phyloP scores from a whole-genome alignment of 305 asterid genomes.

The Fraxinus sp. region DNA sequence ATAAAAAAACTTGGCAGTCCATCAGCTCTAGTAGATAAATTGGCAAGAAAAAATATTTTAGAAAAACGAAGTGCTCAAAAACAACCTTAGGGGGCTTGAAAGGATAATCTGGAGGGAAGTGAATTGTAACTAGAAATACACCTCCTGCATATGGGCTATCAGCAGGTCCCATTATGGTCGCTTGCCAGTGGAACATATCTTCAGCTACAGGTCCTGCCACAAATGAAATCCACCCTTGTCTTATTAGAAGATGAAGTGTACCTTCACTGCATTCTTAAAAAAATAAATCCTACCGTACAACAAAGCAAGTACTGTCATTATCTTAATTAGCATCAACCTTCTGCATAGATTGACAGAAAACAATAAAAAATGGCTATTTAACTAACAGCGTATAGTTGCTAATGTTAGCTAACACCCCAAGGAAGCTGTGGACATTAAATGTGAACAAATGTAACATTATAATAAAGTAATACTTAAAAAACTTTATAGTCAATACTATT shows the following conservation, averaged over 20 bases:
- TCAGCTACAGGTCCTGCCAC: constrained; percentile 42
- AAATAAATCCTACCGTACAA: not conserved
- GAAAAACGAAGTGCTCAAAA: not conserved
- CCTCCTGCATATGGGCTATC: constrained; percentile 40
- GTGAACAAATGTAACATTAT: not conserved
- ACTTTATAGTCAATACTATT: not conserved
- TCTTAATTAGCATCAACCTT: not conserved
- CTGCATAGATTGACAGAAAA: not conserved
- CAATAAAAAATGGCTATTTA: not conserved
- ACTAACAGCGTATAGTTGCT: not conserved
- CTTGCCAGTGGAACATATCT: constrained; percentile 49
- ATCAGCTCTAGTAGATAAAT: not conserved
- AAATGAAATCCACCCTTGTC: constrained; percentile 5
- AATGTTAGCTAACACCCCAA: not conserved
- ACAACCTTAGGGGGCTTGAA: constrained; percentile 46
- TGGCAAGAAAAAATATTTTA: not conserved
- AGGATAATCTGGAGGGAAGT: constrained; percentile 45
- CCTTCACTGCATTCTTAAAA: not conserved
- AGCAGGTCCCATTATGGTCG: constrained; percentile 41
- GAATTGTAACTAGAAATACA: constrained; percentile 33
- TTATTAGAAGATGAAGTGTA: constrained; percentile 7
- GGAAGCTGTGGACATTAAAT: not conserved
- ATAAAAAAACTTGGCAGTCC: not conserved
- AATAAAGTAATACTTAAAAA: not conserved
- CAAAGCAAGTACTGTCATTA: not conserved